Evolutionary conservation across 2,329 filamentous ascomycete species (phyloP), one percentile per base, ranked within the genome.

Genomic region (Arthroderma uncinatum): DNA sequence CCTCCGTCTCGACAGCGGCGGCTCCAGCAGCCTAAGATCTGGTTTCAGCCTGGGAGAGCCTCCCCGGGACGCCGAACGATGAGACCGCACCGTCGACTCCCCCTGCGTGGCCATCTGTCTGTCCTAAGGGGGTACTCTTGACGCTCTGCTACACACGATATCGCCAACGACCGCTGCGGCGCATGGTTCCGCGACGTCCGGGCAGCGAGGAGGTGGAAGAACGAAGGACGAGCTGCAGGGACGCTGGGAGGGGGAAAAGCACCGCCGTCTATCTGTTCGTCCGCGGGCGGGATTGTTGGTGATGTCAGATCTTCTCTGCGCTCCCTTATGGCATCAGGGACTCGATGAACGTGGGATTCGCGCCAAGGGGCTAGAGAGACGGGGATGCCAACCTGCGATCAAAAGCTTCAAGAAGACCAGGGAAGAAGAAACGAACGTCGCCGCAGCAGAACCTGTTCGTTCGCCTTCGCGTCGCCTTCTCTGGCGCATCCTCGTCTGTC

Each of bases 1-100:
- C 48, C 57, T 61, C 33, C 57, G 57, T 37, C 58, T 57, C 16
- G 42, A 34, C 28, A 57, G 54, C 50, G 61, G 56, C 21, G 56
- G 42, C 47, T 60, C 61, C 4, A 58, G 42, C 19, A 57, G 54
- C 39, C 52, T 55, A 21, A 58, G n/a, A 10, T 62, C 60, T 25
- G 59, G 55, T 14, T 47, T 59, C 34, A 55, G 55, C 28, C 58
- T 36, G 3, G 58, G 34, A 28, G 59, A 55, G 19, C 39, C 39
- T 42, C n/a, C 39, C 55, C 57, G 48, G 42, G 55, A 34, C 16
- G 54, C 37, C 47, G 56, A 56, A n/a, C 55, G 37, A 37, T 58
- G 58, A 40, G 53, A 56, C 34, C 53, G 56, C 25, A 56, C 33
- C n/a, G 53, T 48, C 28, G 56, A 30, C 21, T 60, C 58, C 37